Percentiles rank a stretch among this genome's conserved stretches.
phyloP scores from a whole-genome alignment of 2,329 filamentous ascomycete genomes.

The Amphichorda felina region DNA sequence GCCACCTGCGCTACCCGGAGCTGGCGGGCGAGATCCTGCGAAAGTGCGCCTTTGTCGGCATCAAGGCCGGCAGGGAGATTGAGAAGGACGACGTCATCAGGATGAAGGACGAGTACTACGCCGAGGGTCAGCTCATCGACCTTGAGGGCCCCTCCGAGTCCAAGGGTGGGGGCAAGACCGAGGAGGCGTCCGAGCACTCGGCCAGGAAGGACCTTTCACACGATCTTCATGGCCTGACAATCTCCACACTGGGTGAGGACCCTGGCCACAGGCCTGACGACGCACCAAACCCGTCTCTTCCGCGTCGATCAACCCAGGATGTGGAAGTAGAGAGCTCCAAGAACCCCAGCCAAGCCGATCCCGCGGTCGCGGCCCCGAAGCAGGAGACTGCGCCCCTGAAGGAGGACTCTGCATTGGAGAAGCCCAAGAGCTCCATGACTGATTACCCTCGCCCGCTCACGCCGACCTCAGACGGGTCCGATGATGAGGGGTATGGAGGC shows the following conservation, averaged over 20 bases:
- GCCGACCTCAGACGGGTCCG: slow-evolving; percentile 12
- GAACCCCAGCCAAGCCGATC: slow-evolving; percentile 5
- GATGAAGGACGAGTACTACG: slow-evolving; percentile 26
- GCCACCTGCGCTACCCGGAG: slow-evolving; percentile 39
- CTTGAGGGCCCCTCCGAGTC: neutral
- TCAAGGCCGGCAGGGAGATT: slow-evolving; percentile 31
- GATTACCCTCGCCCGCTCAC: slow-evolving; percentile 10
- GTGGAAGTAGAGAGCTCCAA: slow-evolving; percentile 1
- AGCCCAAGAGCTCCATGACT: neutral
- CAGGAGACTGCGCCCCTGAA: neutral
- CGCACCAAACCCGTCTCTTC: too few relatives aligned
- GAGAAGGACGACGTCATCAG: slow-evolving; percentile 39
- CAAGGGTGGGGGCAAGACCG: neutral
- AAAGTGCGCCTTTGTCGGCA: slow-evolving; percentile 36
- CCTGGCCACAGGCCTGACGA: neutral
- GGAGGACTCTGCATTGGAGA: slow-evolving; percentile 1
- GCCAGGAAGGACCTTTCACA: too few relatives aligned
- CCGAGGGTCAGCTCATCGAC: slow-evolving; percentile 13
- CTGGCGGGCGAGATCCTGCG: slow-evolving; percentile 38
- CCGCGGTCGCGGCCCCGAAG: neutral
- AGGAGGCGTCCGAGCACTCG: slow-evolving; percentile 1
- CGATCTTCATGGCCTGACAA: slow-evolving; percentile 15
- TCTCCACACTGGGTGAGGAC: slow-evolving; percentile 10
- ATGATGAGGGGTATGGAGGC: slow-evolving; percentile 21
- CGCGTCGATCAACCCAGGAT: neutral